Percentiles rank a stretch among this genome's conserved stretches.
Conservation (phyloP, 805 yeast species). For the Ogataea haglerorum region DNA sequence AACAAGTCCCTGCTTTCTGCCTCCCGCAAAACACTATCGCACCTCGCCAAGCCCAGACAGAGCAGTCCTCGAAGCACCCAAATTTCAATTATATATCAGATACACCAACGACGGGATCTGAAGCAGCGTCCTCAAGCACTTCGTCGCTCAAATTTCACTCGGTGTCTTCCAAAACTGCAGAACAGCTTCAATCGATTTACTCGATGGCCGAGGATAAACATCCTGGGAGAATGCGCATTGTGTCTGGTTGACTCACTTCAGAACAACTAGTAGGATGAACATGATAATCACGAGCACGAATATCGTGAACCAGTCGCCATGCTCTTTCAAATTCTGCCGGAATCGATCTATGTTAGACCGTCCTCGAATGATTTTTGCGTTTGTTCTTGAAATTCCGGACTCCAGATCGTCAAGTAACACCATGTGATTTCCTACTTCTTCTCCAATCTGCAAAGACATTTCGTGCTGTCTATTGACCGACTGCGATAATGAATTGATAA, state of each 20-base stretch:
- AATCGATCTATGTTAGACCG: slow-evolving; percentile 38
- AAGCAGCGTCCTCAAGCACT: slow-evolving; percentile 15
- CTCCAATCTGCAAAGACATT: slow-evolving; percentile 44
- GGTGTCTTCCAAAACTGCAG: slow-evolving; percentile 9
- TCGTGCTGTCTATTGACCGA: slow-evolving; percentile 44
- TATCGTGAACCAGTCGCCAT: slow-evolving; percentile 50
- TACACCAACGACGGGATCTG: slow-evolving; percentile 22
- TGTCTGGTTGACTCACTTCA: slow-evolving; percentile 26
- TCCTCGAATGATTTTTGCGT: slow-evolving; percentile 40
- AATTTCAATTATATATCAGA: slow-evolving; percentile 20
- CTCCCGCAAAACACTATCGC: slow-evolving; percentile 1
- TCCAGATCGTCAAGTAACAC: slow-evolving; percentile 50
- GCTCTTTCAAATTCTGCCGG: slow-evolving; percentile 40
- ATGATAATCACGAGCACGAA: slow-evolving; percentile 41
- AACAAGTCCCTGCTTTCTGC: slow-evolving; percentile 5
- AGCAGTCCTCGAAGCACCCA: slow-evolving; percentile 11
- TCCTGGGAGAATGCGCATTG: slow-evolving; percentile 7
- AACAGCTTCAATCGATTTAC: slow-evolving; percentile 8
- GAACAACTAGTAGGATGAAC: slow-evolving; percentile 39
- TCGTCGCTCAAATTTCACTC: slow-evolving; percentile 11
- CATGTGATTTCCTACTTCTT: slow-evolving; percentile 47
- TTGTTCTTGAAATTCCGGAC: slow-evolving; percentile 41
- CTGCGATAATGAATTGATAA: slow-evolving; percentile 37
- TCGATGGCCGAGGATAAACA: slow-evolving; percentile 8
- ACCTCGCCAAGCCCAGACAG: slow-evolving; percentile 6